A percentile compares a stretch with the other conserved stretches of the same genome.
Conservation (phyloP, 106 monocot species). For the Apostasia shenzhenica region DNA sequence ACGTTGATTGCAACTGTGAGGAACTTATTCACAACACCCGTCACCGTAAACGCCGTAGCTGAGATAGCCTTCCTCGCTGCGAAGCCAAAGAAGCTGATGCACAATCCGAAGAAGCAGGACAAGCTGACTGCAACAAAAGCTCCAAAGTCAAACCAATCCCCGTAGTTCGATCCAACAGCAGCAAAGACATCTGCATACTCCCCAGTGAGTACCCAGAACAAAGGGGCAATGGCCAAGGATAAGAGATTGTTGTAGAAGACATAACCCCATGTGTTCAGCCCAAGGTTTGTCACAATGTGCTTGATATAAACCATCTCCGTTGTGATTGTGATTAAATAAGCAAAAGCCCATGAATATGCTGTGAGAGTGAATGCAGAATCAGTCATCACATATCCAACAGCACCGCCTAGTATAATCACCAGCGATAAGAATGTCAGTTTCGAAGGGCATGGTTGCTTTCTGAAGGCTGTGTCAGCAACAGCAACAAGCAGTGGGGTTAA, state of each 20-base stretch:
- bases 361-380: constrained; percentile 74
- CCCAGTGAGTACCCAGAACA: constrained; percentile 77
- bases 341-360: constrained; percentile 84
- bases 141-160: constrained; percentile 28
- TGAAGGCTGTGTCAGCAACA: constrained; percentile 73
- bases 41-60: constrained; percentile 88
- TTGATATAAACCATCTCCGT: constrained; percentile 98
- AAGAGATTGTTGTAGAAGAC: constrained; percentile 87
- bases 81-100: constrained; percentile 95
- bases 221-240: constrained; percentile 66
- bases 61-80: constrained; percentile 90
- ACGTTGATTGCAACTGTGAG: constrained; percentile 88
- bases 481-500: constrained; percentile 79
- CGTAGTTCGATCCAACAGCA: constrained; percentile 21
- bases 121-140: constrained; percentile 65
- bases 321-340: constrained; percentile 78
- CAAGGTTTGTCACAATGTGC: constrained; percentile 79
- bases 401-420: constrained; percentile 63
- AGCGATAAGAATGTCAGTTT: constrained; percentile 77
- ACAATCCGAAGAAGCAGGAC: constrained; percentile 76
- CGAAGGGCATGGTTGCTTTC: constrained; percentile 77
- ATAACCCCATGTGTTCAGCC: constrained; percentile 87
- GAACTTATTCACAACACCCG: constrained; percentile 90
- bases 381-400: constrained; percentile 73
- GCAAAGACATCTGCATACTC: constrained; percentile 64